These are phyloP conservation scores for Zea luxurians DNA, from an alignment of 176 grass and related monocot species.

Conservation along the genomic window DNA sequence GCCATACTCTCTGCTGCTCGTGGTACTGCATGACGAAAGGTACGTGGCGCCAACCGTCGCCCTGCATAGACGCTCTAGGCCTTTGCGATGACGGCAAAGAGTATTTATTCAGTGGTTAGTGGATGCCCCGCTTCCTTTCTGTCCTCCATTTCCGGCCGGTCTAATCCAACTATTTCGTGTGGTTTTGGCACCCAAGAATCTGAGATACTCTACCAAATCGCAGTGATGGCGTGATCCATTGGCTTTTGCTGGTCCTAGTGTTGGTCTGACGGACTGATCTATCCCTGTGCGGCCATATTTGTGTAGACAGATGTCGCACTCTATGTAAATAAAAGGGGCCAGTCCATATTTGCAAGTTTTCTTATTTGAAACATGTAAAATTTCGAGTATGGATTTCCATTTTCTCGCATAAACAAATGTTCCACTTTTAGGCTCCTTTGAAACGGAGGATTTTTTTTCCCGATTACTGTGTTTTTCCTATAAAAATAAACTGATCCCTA, in stretches of 20 bases:
- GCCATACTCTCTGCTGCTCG: neutral
- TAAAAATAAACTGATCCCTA: too few species aligned
- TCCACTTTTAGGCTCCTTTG: neutral
- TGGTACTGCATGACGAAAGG: slow-evolving; percentile 31
- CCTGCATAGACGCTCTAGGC: neutral
- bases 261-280: neutral
- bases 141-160: neutral
- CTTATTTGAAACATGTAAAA: too few species aligned
- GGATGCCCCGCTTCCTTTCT: neutral
- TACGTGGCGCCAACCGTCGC: slow-evolving; percentile 39
- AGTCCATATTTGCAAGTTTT: too few species aligned
- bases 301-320: neutral
- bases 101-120: neutral
- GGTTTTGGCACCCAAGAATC: neutral
- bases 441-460: too few species aligned
- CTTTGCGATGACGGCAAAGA: slow-evolving; percentile 29
- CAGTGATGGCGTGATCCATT: neutral
- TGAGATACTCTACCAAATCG: neutral
- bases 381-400: neutral
- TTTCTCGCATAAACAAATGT: neutral
- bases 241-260: neutral
- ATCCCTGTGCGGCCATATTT: neutral
- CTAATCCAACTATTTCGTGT: slow-evolving; percentile 4
- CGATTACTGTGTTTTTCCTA: too few species aligned
- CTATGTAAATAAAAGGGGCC: neutral